Evolutionary conservation across 768 basidiomycete species (phyloP), one percentile per base, ranked within the genome.

Genomic region (Holtermannia corniformis): DNA sequence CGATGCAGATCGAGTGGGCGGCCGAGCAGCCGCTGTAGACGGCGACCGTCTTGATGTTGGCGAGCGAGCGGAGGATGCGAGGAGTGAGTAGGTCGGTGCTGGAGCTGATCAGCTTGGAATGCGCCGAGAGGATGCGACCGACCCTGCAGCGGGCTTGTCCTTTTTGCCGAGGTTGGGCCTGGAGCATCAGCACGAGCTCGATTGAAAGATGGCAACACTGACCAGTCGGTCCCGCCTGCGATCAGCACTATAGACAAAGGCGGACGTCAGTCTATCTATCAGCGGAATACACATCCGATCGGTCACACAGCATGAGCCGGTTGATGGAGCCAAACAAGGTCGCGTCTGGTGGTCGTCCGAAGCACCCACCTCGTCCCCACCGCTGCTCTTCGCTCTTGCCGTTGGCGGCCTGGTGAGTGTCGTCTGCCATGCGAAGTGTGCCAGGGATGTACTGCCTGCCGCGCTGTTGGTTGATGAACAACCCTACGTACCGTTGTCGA

Each of bases 1-100:
- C 69, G 22, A 72, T 43, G 20, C 58, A 64, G 10, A 68, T 59
- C 22, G 62, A 63, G 50, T 72, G 71, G 25, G 62, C 60, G 0
- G 71, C 70, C 3, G 65, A 47, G 7, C 59, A 59, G 7, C 71
- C 67, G 10, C 86, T 78, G 70, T 91, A 83, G 48, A 91, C 73
- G 5, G 84, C 85, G 20, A 76, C 73, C 10, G 79, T 77, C 66
- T 83, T 81, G 73, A 92, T 78, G 69, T 92, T 91, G 68, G 81
- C 78, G 26, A 96, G 76, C 0, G 89, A 87, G 52, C 93, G 86
- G 16, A 96, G 79, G 63, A 93, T 87, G 72, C 91, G 81, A 0
- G 91, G 90, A 71, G 86, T 82, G 49, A 84, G 78, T 3, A 96
- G 80, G 77, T 96, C 91, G 88, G 72, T 40, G 88, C 88, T 92